Evolutionary conservation across 75 land plant species (phyloP).

Genomic region (Larix kaempferi): DNA sequence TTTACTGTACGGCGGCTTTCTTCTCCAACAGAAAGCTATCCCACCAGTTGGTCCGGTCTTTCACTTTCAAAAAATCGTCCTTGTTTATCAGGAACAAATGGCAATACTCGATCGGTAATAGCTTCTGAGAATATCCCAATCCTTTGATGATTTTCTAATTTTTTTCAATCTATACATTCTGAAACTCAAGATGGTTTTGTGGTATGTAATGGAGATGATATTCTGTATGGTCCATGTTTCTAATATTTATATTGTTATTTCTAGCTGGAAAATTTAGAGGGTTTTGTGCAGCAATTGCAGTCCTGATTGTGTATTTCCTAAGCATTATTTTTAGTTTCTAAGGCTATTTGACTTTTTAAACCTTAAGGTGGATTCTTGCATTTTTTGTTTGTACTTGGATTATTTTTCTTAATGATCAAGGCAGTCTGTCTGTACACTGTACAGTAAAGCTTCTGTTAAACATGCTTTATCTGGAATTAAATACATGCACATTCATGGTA

Average conservation of each 20-base stretch:
- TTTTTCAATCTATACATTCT: conserved; percentile 5
- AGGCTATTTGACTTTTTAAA: not conserved
- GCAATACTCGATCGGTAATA: conserved; percentile 23
- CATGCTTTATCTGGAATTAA: too few species aligned
- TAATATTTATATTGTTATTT: not conserved
- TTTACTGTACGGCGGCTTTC: conserved; percentile 86
- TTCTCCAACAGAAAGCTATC: conserved; percentile 55
- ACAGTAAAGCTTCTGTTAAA: too few species aligned
- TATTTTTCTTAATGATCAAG: too few species aligned
- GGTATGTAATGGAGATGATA: not conserved
- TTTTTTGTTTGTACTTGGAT: too few species aligned
- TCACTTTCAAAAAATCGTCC: conserved; percentile 61
- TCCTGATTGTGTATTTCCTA: not conserved
- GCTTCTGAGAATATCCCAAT: not conserved
- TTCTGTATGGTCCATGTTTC: not conserved
- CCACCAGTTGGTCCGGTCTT: conserved; percentile 56
- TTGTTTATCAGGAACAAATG: conserved; percentile 39
- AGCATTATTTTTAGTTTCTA: not conserved
- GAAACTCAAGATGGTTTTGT: not conserved
- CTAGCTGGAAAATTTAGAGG: not conserved
- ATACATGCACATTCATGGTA: too few species aligned
- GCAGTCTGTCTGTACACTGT: too few species aligned
- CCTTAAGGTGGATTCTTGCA: too few species aligned
- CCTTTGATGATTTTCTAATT: not conserved
- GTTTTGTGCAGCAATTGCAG: not conserved